Evolutionary conservation across 495 filamentous ascomycete species (phyloP).

Genomic region (Pyrenopolyporus hunteri): DNA sequence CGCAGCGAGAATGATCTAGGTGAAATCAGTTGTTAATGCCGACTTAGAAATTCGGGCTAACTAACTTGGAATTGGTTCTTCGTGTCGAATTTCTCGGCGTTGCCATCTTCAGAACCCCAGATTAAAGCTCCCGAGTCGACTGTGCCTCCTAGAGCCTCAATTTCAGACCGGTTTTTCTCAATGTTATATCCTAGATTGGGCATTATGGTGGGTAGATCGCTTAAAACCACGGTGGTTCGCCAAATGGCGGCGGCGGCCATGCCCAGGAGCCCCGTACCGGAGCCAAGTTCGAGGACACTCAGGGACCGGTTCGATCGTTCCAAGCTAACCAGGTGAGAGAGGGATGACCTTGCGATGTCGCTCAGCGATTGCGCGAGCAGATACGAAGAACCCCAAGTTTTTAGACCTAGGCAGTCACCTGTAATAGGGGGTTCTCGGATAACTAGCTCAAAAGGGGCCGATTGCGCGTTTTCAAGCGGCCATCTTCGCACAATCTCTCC

Average conservation of each 20-base stretch:
- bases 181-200: slow-evolving; percentile 52
- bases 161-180: slow-evolving; percentile 42
- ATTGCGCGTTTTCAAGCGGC: slow-evolving; percentile 54
- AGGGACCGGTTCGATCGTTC: slow-evolving; percentile 9
- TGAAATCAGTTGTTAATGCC: slow-evolving; percentile 6
- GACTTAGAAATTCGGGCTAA: background rate
- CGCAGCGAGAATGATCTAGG: slow-evolving; percentile 51
- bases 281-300: slow-evolving; percentile 64
- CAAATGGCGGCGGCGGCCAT: slow-evolving; percentile 54
- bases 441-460: slow-evolving; percentile 59
- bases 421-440: slow-evolving; percentile 88
- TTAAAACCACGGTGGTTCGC: slow-evolving; percentile 50
- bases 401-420: slow-evolving; percentile 85
- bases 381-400: slow-evolving; percentile 91
- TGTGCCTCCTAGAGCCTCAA: slow-evolving; percentile 45
- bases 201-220: slow-evolving; percentile 53
- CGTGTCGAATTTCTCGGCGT: slow-evolving; percentile 41
- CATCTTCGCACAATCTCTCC: slow-evolving; percentile 78
- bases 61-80: slow-evolving; percentile 49
- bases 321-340: slow-evolving; percentile 47
- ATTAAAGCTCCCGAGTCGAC: slow-evolving; percentile 47
- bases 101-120: slow-evolving; percentile 49
- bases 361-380: slow-evolving; percentile 78
- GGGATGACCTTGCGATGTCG: slow-evolving; percentile 42
- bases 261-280: slow-evolving; percentile 69